Conservation (phyloP, 2,329 filamentous ascomycete species). For the Scytalidium lignicola region DNA sequence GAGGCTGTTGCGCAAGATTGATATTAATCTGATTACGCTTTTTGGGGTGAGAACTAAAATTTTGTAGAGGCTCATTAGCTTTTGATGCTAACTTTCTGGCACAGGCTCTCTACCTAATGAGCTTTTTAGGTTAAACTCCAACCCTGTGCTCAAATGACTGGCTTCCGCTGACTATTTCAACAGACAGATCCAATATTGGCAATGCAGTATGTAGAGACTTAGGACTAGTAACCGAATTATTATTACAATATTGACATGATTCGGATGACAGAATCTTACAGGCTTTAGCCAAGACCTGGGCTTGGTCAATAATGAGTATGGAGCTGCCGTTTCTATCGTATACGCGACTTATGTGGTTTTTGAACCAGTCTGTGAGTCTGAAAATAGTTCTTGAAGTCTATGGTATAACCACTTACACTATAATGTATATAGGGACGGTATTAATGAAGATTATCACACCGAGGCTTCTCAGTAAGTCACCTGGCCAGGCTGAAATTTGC, state of each 20-base stretch:
- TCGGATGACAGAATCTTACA: constrained; percentile 1
- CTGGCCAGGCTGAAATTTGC: too few species aligned
- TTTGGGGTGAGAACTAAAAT: neutral
- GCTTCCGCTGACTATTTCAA: neutral
- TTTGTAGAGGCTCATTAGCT: too few species aligned
- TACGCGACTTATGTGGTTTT: constrained; percentile 4
- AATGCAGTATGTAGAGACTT: neutral
- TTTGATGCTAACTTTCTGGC: too few species aligned
- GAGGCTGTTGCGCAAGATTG: constrained; percentile 5
- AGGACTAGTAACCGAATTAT: neutral
- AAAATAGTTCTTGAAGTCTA: too few species aligned
- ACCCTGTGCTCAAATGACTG: neutral
- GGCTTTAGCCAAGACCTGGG: constrained; percentile 2
- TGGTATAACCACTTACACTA: too few species aligned
- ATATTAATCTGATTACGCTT: constrained; percentile 3
- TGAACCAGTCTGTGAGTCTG: neutral
- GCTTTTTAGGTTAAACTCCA: constrained; percentile 1
- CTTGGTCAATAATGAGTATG: constrained; percentile 1
- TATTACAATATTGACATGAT: neutral
- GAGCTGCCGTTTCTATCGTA: constrained; percentile 2
- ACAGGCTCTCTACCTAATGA: constrained; percentile 3
- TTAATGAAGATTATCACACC: constrained; percentile 1
- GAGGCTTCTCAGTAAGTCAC: constrained; percentile 1
- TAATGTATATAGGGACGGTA: neutral
- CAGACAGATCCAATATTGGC: constrained; percentile 3